Evolutionary conservation across 768 basidiomycete species (phyloP).

Genomic region (Mrakia blollopis): DNA sequence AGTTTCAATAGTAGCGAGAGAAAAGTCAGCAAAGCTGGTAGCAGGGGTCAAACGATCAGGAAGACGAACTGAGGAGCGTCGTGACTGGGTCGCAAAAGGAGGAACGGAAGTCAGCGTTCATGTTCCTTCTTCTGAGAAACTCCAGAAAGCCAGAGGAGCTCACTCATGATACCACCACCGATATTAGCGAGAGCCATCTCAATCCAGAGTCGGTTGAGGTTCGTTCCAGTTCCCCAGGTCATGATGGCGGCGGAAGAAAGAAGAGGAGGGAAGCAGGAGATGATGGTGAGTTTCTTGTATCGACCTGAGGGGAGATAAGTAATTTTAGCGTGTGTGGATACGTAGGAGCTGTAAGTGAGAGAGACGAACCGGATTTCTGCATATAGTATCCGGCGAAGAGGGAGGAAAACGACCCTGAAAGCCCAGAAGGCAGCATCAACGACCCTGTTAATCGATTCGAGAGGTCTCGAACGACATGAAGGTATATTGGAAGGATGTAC

Average conservation of each 20-base stretch:
- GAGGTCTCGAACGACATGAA: slow-evolving; percentile 37
- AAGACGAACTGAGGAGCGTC: background rate
- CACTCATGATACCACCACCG: background rate
- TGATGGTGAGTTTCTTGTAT: slow-evolving; percentile 40
- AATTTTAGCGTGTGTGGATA: background rate
- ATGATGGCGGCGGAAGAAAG: slow-evolving; percentile 36
- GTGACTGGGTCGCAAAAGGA: too few relatives aligned
- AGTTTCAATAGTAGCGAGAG: too few relatives aligned
- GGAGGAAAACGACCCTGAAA: slow-evolving; percentile 36
- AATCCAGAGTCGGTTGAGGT: slow-evolving; percentile 34
- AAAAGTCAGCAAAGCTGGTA: background rate
- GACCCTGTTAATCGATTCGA: slow-evolving; percentile 37
- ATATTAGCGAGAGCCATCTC: slow-evolving; percentile 38
- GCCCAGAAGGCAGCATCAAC: slow-evolving; percentile 33
- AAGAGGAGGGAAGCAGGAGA: slow-evolving; percentile 35
- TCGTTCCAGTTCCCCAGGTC: slow-evolving; percentile 36
- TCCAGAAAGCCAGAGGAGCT: too few relatives aligned
- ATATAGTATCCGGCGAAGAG: slow-evolving; percentile 28
- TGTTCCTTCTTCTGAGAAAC: too few relatives aligned
- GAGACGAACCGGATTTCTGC: background rate
- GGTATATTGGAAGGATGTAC: slow-evolving; percentile 40
- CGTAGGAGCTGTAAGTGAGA: background rate
- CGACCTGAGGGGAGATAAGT: background rate
- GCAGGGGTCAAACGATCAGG: background rate
- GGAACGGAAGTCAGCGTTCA: too few relatives aligned